phyloP scores from a whole-genome alignment of 116 monocot species.

The Zostera marina region DNA sequence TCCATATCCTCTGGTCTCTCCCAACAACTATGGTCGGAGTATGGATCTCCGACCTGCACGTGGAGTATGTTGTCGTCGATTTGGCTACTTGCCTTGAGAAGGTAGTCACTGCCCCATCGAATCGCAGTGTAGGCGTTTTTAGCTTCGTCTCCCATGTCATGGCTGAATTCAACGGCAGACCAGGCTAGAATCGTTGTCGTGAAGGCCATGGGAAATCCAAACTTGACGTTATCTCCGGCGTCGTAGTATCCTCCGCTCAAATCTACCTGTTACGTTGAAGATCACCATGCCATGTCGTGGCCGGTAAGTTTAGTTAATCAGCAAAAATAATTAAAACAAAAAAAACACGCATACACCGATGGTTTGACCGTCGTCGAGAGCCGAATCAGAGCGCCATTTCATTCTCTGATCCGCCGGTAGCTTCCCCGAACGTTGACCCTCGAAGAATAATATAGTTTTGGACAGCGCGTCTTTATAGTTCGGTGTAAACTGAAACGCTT shows the following conservation, averaged over 20 bases:
- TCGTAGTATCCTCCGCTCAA: slow-evolving; percentile 46
- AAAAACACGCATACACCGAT: too few relatives aligned
- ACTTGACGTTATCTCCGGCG: slow-evolving; percentile 63
- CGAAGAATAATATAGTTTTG: slow-evolving; percentile 79
- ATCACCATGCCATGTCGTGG: too few relatives aligned
- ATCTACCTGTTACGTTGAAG: slow-evolving; percentile 22
- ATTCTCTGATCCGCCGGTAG: slow-evolving; percentile 58
- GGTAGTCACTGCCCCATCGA: slow-evolving; percentile 48
- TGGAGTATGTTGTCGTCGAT: slow-evolving; percentile 16
- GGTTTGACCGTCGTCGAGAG: slow-evolving; percentile 41
- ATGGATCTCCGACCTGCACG: slow-evolving; percentile 25
- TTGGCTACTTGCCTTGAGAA: slow-evolving; percentile 40
- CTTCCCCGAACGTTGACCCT: slow-evolving; percentile 79
- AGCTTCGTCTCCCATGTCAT: slow-evolving; percentile 19
- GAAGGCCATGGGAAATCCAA: slow-evolving; percentile 53
- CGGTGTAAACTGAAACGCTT: too few relatives aligned
- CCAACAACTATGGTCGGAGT: slow-evolving; percentile 28
- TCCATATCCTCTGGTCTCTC: slow-evolving; percentile 29
- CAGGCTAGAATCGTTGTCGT: slow-evolving; percentile 30
- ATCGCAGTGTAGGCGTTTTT: slow-evolving; percentile 18
- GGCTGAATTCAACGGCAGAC: slow-evolving; percentile 24
- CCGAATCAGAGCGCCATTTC: slow-evolving; percentile 69
- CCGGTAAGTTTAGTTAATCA: too few relatives aligned
- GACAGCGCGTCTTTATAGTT: slow-evolving; percentile 32
- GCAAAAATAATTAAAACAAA: too few relatives aligned